Conservation (phyloP, 2,329 filamentous ascomycete species). For the Pyrenophora teres region DNA sequence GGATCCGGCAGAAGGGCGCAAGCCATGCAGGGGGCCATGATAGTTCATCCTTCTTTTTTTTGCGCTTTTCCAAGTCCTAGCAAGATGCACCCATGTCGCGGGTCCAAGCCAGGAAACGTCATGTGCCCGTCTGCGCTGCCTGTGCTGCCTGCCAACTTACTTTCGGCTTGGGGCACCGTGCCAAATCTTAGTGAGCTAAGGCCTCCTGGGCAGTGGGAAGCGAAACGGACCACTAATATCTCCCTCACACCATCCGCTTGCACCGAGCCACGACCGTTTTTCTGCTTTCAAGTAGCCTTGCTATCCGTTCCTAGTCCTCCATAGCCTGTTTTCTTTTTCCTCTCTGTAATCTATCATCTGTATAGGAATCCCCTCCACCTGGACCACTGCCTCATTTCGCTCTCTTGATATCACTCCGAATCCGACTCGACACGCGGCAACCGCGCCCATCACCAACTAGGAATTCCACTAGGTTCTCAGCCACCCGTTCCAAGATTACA, state of each 20-base stretch:
- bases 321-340: slow-evolving; percentile 11
- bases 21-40: slow-evolving; percentile 25
- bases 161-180: slow-evolving; percentile 25
- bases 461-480: slow-evolving; percentile 13
- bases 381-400: neutral
- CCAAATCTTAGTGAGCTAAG: slow-evolving; percentile 30
- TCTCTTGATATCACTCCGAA: neutral
- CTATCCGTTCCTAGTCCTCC: slow-evolving; percentile 14
- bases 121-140: slow-evolving; percentile 33
- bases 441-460: slow-evolving; percentile 25
- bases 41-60: slow-evolving; percentile 23
- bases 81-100: slow-evolving; percentile 32
- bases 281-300: slow-evolving; percentile 26
- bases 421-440: slow-evolving; percentile 12
- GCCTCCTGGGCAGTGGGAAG: slow-evolving; percentile 19
- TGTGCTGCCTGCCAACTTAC: slow-evolving; percentile 16
- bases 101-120: slow-evolving; percentile 39
- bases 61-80: slow-evolving; percentile 29
- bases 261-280: slow-evolving; percentile 26
- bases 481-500: slow-evolving; percentile 22
- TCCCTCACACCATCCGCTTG: slow-evolving; percentile 32
- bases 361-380: neutral
- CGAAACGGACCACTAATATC: slow-evolving; percentile 35
- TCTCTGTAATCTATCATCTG: slow-evolving; percentile 1
- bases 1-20: slow-evolving; percentile 25